Conservation (phyloP, 163 green algal genomes). For the Chloroidium sp. region DNA sequence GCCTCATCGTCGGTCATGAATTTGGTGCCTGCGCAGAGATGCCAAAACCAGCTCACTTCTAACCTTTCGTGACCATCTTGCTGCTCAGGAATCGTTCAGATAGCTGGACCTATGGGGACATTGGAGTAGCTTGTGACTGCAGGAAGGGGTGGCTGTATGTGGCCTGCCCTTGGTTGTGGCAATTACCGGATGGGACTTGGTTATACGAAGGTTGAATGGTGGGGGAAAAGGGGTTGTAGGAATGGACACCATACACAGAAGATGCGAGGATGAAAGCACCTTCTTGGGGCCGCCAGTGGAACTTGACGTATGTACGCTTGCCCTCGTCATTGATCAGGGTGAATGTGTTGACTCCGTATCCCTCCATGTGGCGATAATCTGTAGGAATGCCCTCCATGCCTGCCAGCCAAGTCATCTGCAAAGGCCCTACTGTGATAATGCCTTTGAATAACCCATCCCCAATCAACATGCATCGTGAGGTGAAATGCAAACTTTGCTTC, state of each 20-base stretch:
- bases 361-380: conserved; percentile 71
- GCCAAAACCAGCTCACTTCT: neutral
- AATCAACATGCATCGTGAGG: neutral
- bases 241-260: neutral
- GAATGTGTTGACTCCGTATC: conserved; percentile 78
- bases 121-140: neutral
- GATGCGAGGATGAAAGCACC: conserved; percentile 13
- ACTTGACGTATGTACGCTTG: conserved; percentile 72
- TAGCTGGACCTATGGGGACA: neutral
- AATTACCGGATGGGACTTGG: neutral
- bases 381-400: conserved; percentile 51
- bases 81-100: too few relatives aligned
- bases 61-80: neutral
- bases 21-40: conserved; percentile 51
- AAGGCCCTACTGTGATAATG: conserved; percentile 23
- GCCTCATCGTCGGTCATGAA: conserved; percentile 77
- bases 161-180: neutral
- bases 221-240: neutral
- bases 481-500: neutral
- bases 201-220: neutral
- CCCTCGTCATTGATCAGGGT: conserved; percentile 50
- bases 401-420: conserved; percentile 47
- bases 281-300: conserved; percentile 67
- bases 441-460: neutral
- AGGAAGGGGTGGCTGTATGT: neutral